Percentiles rank a stretch among this genome's conserved stretches.
Conservation (phyloP, 495 filamentous ascomycete species). For the Hapsidospora chrysogenum region DNA sequence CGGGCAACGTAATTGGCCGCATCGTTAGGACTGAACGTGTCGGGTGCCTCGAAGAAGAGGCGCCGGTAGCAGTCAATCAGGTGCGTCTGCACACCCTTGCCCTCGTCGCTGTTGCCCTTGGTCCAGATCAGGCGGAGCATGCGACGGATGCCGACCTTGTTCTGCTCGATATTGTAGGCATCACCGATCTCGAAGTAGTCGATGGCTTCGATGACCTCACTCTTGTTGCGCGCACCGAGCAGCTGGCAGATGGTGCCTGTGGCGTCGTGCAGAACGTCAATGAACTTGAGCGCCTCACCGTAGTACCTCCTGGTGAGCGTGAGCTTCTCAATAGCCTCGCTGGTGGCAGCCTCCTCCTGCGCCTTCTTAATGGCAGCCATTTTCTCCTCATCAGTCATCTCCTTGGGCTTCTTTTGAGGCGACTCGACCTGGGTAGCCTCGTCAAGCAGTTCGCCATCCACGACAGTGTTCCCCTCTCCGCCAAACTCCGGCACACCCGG, state of each 20-base stretch:
- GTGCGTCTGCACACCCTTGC: constrained; percentile 93
- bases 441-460: constrained; percentile 68
- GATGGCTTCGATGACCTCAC: constrained; percentile 95
- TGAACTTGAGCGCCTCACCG: constrained; percentile 80
- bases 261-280: constrained; percentile 76
- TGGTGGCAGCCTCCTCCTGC: constrained; percentile 46
- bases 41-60: constrained; percentile 88
- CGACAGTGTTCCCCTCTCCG: constrained; percentile 35
- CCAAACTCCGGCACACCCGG: constrained; percentile 61
- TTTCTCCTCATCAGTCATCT: constrained; percentile 42
- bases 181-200: constrained; percentile 92
- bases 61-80: constrained; percentile 94
- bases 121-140: constrained; percentile 99
- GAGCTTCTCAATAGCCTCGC: constrained; percentile 68
- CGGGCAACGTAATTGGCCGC: constrained; percentile 89
- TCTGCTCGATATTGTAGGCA: constrained; percentile 86
- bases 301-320: constrained; percentile 85
- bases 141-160: constrained; percentile 72
- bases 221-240: constrained; percentile 86
- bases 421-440: constrained; percentile 72
- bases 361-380: constrained; percentile 46
- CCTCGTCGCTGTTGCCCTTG: constrained; percentile 97
- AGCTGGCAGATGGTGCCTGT: constrained; percentile 68
- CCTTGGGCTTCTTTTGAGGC: constrained; percentile 33
- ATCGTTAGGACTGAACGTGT: constrained; percentile 72